Evolutionary conservation across 768 basidiomycete genomes (phyloP), one percentile per base, ranked within the genome.

Genomic region (Lactifluus hygrophoroides): DNA sequence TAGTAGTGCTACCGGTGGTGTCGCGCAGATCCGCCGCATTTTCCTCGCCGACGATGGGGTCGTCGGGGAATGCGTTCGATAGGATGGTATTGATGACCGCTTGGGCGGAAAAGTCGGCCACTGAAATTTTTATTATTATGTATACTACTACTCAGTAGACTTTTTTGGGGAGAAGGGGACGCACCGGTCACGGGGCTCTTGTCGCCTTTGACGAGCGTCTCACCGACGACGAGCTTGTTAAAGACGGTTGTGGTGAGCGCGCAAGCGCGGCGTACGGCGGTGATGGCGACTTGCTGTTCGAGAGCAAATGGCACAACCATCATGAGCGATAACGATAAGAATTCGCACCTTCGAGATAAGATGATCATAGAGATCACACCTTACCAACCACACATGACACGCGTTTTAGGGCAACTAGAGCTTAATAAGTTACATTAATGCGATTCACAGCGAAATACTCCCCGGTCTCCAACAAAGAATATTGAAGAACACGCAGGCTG

Each of bases 31-130:
- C 90, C 0, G 81, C 75, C 0, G 95, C 86, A 69, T 96, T 92
- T 71, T 99, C 95, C 71, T 99, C 96, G 32, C 94, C 96, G 38
- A 98, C 86, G 67, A 98, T 90, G 9, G 81, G 81, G 71, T 97
- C 94, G 0, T 77, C 65, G 0, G 94, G 95, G 72, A 96, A 98
- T 0, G 85, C 83, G 13, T 75, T 74, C 16, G 72, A 69, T 35
- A 99, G 80, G 67, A 97, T 86, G 8, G 85, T 77, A 59, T 87
- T 88, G 66, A 99, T 85, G 42, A 98, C 82, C 0, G 94, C 91
- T 68, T 99, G 96, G 0, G 94, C 90, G 3, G 94, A 81, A 70
- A 86, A 94, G 72, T 98, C 96, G 37, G 88, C 96, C 21, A 96
- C 94, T 94, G 14, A n/a, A 32, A 32, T 32, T n/a, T n/a, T n/a